Conservation (phyloP, 495 filamentous ascomycete genomes). For the Letharia columbiana region DNA sequence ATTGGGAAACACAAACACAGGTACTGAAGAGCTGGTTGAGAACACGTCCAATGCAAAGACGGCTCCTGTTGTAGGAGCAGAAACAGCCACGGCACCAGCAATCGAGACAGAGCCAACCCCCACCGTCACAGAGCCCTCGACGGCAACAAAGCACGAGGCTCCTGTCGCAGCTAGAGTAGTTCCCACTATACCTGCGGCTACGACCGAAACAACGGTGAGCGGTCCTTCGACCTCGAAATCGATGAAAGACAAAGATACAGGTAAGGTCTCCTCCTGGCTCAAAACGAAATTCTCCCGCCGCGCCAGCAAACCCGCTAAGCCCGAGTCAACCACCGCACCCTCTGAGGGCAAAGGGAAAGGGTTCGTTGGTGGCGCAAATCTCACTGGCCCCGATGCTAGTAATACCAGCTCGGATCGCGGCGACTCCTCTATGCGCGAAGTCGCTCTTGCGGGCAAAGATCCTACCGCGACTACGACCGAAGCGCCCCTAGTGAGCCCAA, state of each 20-base stretch:
- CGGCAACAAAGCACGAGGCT: slow-evolving; percentile 18
- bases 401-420: slow-evolving; percentile 32
- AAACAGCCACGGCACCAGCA: slow-evolving; percentile 4
- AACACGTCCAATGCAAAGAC: slow-evolving; percentile 10
- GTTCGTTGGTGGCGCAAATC: slow-evolving; percentile 42
- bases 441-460: slow-evolving; percentile 41
- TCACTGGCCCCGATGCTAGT: slow-evolving; percentile 32
- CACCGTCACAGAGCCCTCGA: slow-evolving; percentile 12
- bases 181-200: slow-evolving; percentile 24
- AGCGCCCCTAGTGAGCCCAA: slow-evolving; percentile 12
- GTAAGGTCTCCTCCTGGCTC: slow-evolving; percentile 50
- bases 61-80: slow-evolving; percentile 14
- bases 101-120: neutral
- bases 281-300: slow-evolving; percentile 45
- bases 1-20: slow-evolving; percentile 2
- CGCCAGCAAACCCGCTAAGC: slow-evolving; percentile 28
- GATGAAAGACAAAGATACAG: slow-evolving; percentile 31
- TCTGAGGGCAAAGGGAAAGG: slow-evolving; percentile 26
- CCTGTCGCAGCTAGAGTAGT: slow-evolving; percentile 24
- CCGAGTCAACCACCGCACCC: slow-evolving; percentile 13
- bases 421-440: slow-evolving; percentile 40
- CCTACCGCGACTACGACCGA: slow-evolving; percentile 17
- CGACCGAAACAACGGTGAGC: slow-evolving; percentile 28
- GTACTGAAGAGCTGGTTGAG: slow-evolving; percentile 10
- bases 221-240: slow-evolving; percentile 23